Base-by-base conservation (phyloP, 2,329 filamentous ascomycete genomes). In the Bipolaris victoriae region DNA sequence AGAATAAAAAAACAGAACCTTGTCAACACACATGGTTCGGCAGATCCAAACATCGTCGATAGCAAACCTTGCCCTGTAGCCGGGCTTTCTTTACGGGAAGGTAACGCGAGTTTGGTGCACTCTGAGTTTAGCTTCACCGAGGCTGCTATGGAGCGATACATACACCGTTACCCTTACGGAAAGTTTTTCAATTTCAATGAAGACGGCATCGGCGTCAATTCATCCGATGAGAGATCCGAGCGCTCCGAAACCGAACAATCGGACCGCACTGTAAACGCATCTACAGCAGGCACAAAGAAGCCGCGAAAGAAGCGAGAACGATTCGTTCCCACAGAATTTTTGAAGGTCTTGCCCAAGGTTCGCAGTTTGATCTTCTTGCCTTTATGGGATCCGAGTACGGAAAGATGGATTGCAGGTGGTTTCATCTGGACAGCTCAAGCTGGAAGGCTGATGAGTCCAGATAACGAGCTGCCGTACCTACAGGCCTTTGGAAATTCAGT, bases 131-230 rank as follows among this genome's bases (percentile, higher is more conserved):
- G 55, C 15, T 73, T 75, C 39, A 69, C 64, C 5, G 73, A 75
- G 55, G 58, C 69, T 24, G 67, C 63, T 24, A 71, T 76, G 71
- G 69, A 72, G 48, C 67, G 71, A 29, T 74, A 74, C 51, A 73
- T 76, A 29, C 65, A 65, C 20, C 63, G 66, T 2, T 75, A 72
- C 57, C 72, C 72, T 1, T 64, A 68, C 37, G 72, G 72, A 11
- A 75, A 75, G 49, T 75, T 72, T 54, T 75, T 75, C 64, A 73
- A 69, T 45, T 74, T 73, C 48, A 72, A 68, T 18, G 70, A 72
- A 45, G 66, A 74, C 45, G 72, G 72, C 5, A 52, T 64, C 11
- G 69, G 71, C 11, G 57, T 73, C 51, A 73, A 70, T 41, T 71
- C 68, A 15, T 70, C 69, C 31, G 71, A 74, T 29, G 72, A 74